Base-by-base conservation (phyloP, 306 rosid species). In the Casuarina cunninghamiana region DNA sequence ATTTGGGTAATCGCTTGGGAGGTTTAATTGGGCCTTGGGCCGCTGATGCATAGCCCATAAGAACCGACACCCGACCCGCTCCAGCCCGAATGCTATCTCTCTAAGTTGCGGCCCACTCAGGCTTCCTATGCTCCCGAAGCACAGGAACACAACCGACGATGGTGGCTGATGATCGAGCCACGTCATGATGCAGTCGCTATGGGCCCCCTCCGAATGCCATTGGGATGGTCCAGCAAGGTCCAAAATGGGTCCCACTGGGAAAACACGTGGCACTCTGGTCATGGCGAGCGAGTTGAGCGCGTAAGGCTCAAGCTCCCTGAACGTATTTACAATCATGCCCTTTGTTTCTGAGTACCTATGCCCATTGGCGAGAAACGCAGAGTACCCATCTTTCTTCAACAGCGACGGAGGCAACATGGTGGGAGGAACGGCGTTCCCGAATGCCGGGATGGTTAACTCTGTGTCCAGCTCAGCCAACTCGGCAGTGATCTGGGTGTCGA, bases 31-130 rank as follows among this genome's bases (percentile, higher is more conserved):
- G 70, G 86, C 77, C 71, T 86, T 81, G 2, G 88, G 92, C 0
- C 88, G 89, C 8, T 78, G 85, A 1, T 87, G 81, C 49, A 87
- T 13, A 1, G 85, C 86, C 92, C 95, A 90, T 0, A 88, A 3
- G 61, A 90, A 88, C 0, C 80, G 84, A 3, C 75, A 1, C 11
- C 85, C 79, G 0, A 79, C 84, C 62, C 46, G 72, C 46, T 86
- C 89, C 12, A 86, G 87, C 77, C 87, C 89, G 78, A 77, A 2
- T 0, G 82, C 87, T 0, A 86, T 83, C 53, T 86, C 54, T 58
- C 68, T 63, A 6, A 81, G 84, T 48, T 83, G 89, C 10, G 55
- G 16, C 1, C 1, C 69, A 43, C 48, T 54, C 2, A 80, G 15
- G 73, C 87, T 80, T 46, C 89, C 89, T 85, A 86, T 57, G 65